These are phyloP conservation scores for Teratosphaeria nubilosa DNA, from an alignment of 2,329 filamentous ascomycete species.

Conservation along the genomic window DNA sequence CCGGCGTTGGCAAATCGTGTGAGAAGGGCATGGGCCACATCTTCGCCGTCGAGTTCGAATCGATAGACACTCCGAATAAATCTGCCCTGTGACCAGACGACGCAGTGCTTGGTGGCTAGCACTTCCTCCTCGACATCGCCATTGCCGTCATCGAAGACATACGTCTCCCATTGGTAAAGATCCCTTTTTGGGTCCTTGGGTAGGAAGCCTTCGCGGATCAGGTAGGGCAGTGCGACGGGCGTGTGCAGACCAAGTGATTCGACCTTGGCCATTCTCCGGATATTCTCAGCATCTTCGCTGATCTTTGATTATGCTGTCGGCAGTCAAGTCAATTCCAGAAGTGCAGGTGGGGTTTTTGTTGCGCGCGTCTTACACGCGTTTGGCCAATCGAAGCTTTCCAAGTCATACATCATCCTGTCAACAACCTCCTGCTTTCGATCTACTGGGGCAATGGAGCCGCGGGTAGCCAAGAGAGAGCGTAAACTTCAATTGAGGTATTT, in stretches of 20 bases:
- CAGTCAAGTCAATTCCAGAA: neutral
- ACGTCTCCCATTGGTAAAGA: slow-evolving; percentile 68
- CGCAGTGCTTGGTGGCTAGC: slow-evolving; percentile 61
- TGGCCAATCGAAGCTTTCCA: neutral
- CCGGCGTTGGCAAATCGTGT: slow-evolving; percentile 52
- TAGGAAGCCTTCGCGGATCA: slow-evolving; percentile 70
- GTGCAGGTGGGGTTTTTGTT: neutral
- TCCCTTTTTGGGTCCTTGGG: slow-evolving; percentile 54
- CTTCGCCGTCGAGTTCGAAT: slow-evolving; percentile 78
- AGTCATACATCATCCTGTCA: slow-evolving; percentile 4
- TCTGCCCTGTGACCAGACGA: slow-evolving; percentile 82
- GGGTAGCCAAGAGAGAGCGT: slow-evolving; percentile 20
- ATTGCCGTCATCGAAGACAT: slow-evolving; percentile 29
- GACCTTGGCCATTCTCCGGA: slow-evolving; percentile 70
- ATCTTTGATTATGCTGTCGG: neutral
- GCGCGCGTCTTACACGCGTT: slow-evolving; percentile 1
- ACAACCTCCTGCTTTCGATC: neutral
- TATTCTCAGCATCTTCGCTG: neutral
- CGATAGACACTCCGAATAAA: slow-evolving; percentile 77
- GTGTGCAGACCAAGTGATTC: slow-evolving; percentile 85
- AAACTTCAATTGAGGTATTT: slow-evolving; percentile 25
- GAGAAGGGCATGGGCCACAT: slow-evolving; percentile 74
- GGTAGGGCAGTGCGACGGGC: slow-evolving; percentile 72
- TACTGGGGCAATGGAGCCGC: slow-evolving; percentile 14
- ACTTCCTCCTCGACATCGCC: slow-evolving; percentile 63